These are phyloP conservation scores for Waltergamsia citrina DNA, from an alignment of 2,329 filamentous ascomycete species.

Conservation along the genomic window DNA sequence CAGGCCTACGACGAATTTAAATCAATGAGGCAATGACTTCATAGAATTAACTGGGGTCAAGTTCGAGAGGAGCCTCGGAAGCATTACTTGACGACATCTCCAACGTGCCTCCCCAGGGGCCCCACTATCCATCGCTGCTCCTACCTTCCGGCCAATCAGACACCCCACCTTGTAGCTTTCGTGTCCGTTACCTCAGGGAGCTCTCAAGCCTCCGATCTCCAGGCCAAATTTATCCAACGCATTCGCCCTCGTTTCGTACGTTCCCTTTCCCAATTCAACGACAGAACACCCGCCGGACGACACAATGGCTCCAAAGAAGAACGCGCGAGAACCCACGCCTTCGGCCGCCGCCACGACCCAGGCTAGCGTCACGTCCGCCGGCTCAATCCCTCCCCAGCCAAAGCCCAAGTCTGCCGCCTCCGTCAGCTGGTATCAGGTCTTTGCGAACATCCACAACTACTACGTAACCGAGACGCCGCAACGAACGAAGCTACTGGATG, in stretches of 20 bases:
- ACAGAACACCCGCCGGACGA: not conserved
- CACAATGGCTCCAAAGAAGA: conserved; percentile 45
- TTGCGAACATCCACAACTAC: conserved; percentile 61
- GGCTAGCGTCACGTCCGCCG: conserved; percentile 15
- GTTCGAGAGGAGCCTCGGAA: too few relatives aligned
- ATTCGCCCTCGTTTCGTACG: too few relatives aligned
- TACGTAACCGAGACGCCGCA: conserved; percentile 79
- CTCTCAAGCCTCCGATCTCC: conserved; percentile 4
- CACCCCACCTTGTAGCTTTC: conserved; percentile 21
- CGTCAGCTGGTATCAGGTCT: conserved; percentile 47
- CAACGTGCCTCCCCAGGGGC: too few relatives aligned
- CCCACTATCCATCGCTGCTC: too few relatives aligned
- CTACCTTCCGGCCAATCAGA: conserved; percentile 24
- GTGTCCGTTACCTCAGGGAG: conserved; percentile 18
- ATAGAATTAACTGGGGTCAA: too few relatives aligned
- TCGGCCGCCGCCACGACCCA: conserved; percentile 21
- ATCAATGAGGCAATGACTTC: too few relatives aligned
- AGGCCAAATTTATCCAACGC: not conserved
- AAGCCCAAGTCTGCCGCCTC: conserved; percentile 9
- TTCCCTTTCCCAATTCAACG: too few relatives aligned
- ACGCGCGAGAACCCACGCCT: conserved; percentile 19
- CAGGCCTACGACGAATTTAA: too few relatives aligned
- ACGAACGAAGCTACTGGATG: conserved; percentile 84
- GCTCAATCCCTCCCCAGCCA: conserved; percentile 10
- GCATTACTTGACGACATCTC: too few relatives aligned